A percentile compares a stretch with the other conserved stretches of the same genome.
phyloP scores from a whole-genome alignment of 352 stramenopile genomes.

The Pythium utonaiense region DNA sequence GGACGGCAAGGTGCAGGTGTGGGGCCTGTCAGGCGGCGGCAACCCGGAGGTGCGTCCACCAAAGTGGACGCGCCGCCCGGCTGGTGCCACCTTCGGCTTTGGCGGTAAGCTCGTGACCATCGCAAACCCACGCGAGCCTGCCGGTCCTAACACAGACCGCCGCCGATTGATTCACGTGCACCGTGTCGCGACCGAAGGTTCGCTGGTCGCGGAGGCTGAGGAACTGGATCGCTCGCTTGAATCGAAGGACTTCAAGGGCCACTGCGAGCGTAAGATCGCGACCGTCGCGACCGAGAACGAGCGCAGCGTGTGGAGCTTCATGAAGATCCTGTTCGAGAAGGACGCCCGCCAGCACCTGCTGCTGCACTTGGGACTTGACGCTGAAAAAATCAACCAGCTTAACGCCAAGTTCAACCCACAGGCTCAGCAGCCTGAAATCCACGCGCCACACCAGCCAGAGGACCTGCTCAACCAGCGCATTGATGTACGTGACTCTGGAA shows the following conservation, averaged over 20 bases:
- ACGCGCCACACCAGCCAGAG: conserved; percentile 15
- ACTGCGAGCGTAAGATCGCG: conserved; percentile 90
- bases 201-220: conserved; percentile 84
- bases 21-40: conserved; percentile 67
- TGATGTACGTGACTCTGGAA: conserved; percentile 43
- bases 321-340: conserved; percentile 94
- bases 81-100: conserved; percentile 95
- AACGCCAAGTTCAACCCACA: conserved; percentile 77
- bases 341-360: conserved; percentile 94
- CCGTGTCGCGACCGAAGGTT: conserved; percentile 69
- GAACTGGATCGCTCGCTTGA: conserved; percentile 89
- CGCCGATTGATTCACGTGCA: conserved; percentile 80
- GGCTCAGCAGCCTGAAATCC: conserved; percentile 21
- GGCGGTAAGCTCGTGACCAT: conserved; percentile 93
- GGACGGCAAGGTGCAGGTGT: conserved; percentile 96
- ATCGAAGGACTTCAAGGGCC: conserved; percentile 88
- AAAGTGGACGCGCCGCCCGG: conserved; percentile 93
- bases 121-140: conserved; percentile 56
- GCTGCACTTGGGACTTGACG: conserved; percentile 93
- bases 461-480: conserved; percentile 61
- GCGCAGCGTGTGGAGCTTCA: conserved; percentile 87
- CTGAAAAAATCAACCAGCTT: conserved; percentile 87
- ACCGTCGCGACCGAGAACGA: conserved; percentile 56
- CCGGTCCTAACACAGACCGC: conserved; percentile 47
- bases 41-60: conserved; percentile 87